Percentiles rank a stretch among this genome's conserved stretches.
Conservation (phyloP, 805 yeast genomes). For the Tetrapisispora pingtungensis region DNA sequence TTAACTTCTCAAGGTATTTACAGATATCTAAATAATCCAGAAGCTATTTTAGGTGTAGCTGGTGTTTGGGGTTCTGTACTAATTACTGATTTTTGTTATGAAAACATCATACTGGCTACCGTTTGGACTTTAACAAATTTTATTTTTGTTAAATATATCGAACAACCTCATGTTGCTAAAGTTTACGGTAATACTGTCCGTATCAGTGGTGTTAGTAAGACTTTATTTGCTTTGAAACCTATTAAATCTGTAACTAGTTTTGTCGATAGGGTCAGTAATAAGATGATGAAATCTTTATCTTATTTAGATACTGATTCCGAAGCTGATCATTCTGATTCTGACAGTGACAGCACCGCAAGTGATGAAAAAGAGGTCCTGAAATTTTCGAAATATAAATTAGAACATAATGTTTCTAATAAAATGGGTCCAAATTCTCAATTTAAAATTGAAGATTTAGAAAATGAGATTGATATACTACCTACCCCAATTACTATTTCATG, state of each 20-base stretch:
- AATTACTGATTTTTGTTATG: slow-evolving; percentile 43
- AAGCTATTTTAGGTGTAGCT: slow-evolving; percentile 64
- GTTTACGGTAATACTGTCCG: slow-evolving; percentile 61
- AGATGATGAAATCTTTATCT: slow-evolving; percentile 11
- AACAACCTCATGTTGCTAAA: slow-evolving; percentile 66
- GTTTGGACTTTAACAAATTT: slow-evolving; percentile 61
- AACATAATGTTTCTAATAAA: slow-evolving; percentile 1
- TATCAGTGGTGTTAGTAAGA: slow-evolving; percentile 41
- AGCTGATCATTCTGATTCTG: neutral
- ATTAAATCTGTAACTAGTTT: slow-evolving; percentile 29
- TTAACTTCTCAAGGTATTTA: slow-evolving; percentile 73
- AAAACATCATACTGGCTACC: slow-evolving; percentile 42
- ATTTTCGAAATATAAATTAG: neutral
- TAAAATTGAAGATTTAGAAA: slow-evolving; percentile 21
- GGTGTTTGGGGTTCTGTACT: slow-evolving; percentile 68
- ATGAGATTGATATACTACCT: slow-evolving; percentile 26
- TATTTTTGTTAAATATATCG: slow-evolving; percentile 61
- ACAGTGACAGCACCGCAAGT: neutral
- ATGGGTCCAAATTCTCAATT: slow-evolving; percentile 22
- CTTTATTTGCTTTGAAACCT: slow-evolving; percentile 29
- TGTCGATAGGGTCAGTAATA: slow-evolving; percentile 34
- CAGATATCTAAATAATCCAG: slow-evolving; percentile 75
- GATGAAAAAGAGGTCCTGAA: neutral
- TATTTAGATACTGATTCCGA: slow-evolving; percentile 1
- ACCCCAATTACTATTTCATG: slow-evolving; percentile 45